Evolutionary conservation across 1,284 basidiomycete genomes (phyloP).

Genomic region (Uromyces viciae-fabae): DNA sequence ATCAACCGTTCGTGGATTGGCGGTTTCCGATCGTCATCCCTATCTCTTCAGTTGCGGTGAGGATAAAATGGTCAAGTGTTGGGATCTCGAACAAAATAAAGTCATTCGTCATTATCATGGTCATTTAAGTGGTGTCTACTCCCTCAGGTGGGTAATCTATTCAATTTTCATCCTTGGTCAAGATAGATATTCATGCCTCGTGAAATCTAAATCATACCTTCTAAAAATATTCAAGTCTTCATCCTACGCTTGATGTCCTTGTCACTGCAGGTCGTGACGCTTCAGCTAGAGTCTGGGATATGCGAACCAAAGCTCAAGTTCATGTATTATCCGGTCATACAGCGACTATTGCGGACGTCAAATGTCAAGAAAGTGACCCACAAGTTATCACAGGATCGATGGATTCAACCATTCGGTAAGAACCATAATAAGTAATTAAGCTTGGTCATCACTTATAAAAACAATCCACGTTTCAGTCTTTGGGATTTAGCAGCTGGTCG

Average conservation of each 20-base stretch:
- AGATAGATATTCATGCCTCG: not conserved
- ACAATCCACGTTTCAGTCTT: constrained; percentile 60
- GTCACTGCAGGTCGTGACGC: constrained; percentile 94
- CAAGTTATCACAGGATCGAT: constrained; percentile 97
- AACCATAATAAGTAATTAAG: constrained; percentile 41
- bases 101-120: constrained; percentile 98
- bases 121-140: constrained; percentile 92
- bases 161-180: not conserved
- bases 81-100: constrained; percentile 98
- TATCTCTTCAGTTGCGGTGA: constrained; percentile 97
- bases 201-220: not conserved
- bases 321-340: constrained; percentile 90
- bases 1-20: constrained; percentile 88
- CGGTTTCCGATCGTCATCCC: constrained; percentile 85
- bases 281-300: constrained; percentile 96
- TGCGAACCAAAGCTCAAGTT: constrained; percentile 93
- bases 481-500: constrained; percentile 99
- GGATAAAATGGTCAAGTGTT: constrained; percentile 99
- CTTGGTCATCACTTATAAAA: not conserved
- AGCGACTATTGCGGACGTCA: constrained; percentile 86
- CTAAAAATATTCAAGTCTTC: too few species aligned
- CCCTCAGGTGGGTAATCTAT: constrained; percentile 60
- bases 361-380: constrained; percentile 91
- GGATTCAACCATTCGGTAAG: constrained; percentile 88
- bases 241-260: constrained; percentile 91